A percentile compares a stretch with the other conserved stretches of the same genome.
phyloP scores from a whole-genome alignment of 768 basidiomycete genomes.

The Suillus lakei region DNA sequence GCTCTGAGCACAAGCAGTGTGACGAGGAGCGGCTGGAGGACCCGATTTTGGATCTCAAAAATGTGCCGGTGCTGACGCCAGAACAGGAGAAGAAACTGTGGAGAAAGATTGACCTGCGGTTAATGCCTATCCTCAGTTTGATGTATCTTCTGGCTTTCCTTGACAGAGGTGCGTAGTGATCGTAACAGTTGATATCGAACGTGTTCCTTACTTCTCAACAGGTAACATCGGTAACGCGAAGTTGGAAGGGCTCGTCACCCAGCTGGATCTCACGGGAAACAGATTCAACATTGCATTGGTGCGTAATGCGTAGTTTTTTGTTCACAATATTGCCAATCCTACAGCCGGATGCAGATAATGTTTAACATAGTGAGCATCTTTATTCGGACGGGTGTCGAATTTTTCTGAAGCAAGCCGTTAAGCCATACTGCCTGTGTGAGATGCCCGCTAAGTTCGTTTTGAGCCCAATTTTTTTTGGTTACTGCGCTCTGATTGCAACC shows the following conservation, averaged over 20 bases:
- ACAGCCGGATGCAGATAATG: conserved; percentile 50
- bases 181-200: not conserved
- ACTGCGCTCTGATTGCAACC: not conserved
- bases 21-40: not conserved
- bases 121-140: conserved; percentile 59
- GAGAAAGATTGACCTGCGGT: conserved; percentile 57
- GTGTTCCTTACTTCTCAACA: not conserved
- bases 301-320: conserved; percentile 35
- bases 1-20: not conserved
- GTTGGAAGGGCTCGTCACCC: conserved; percentile 58
- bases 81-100: conserved; percentile 57
- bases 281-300: conserved; percentile 69
- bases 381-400: not conserved
- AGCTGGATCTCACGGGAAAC: conserved; percentile 58
- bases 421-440: conserved; percentile 48
- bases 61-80: conserved; percentile 28
- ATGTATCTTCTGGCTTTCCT: conserved; percentile 68
- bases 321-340: not conserved
- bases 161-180: conserved; percentile 51
- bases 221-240: conserved; percentile 55
- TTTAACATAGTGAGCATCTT: conserved; percentile 58
- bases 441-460: conserved; percentile 64
- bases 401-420: not conserved
- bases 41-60: not conserved
- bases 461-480: not conserved